Evolutionary conservation across 78 protist species (phyloP).

Genomic region (Isochrysis galbana): DNA sequence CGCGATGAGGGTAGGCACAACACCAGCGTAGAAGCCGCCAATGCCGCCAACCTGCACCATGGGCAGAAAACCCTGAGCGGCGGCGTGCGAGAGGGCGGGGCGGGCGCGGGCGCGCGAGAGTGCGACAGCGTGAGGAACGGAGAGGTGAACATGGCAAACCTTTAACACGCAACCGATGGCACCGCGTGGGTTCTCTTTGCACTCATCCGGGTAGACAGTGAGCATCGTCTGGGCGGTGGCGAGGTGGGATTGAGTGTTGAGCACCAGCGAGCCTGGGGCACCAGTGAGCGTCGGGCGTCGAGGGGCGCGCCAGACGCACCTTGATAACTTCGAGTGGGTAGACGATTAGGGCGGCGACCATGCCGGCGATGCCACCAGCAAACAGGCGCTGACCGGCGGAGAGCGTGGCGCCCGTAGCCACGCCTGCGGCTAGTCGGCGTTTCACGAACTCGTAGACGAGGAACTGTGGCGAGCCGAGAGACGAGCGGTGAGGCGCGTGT

Average conservation of each 20-base stretch:
- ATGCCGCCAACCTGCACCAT: background rate
- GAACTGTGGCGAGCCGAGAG: background rate
- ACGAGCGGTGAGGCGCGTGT: too few species aligned
- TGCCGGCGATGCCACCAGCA: slow-evolving; percentile 36
- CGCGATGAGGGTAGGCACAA: slow-evolving; percentile 41
- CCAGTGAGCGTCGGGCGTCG: too few species aligned
- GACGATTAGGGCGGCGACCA: slow-evolving; percentile 11
- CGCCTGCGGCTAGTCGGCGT: background rate
- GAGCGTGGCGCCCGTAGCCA: background rate
- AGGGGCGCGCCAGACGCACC: too few species aligned
- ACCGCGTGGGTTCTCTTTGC: background rate
- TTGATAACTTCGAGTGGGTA: slow-evolving; percentile 49
- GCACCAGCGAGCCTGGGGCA: too few species aligned
- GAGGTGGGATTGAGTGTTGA: too few species aligned
- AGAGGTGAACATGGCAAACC: too few species aligned
- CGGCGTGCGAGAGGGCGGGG: background rate
- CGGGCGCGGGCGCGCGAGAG: too few species aligned
- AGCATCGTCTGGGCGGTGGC: too few species aligned
- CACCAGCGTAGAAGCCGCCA: background rate
- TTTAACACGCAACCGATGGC: background rate
- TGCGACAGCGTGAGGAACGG: too few species aligned
- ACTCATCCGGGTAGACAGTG: background rate
- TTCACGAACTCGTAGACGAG: background rate
- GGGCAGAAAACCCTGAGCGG: background rate
- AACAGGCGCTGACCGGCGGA: background rate